Evolutionary conservation across 2,329 filamentous ascomycete species (phyloP), one percentile per base, ranked within the genome.

Genomic region (Fonsecaea erecta): DNA sequence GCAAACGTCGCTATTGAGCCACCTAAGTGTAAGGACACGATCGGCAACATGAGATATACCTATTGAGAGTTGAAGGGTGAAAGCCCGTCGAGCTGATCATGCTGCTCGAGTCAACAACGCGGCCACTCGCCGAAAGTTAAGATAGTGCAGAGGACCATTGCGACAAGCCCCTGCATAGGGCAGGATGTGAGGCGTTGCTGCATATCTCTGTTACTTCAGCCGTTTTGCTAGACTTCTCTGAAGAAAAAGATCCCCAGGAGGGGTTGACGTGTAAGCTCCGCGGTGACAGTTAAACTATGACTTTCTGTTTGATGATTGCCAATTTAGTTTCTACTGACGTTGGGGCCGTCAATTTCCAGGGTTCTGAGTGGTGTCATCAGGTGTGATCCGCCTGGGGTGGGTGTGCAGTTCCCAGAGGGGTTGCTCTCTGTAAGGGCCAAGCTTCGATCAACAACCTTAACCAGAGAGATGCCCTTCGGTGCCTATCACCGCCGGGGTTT

Each of bases 321-420:
- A 48, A 48, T 48, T 48, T 48, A 48, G 43, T 48, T 48, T 48
- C 43, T 48, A 48, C 43, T 48, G 43, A 48, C 43, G 43, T 48
- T 48, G 18, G 43, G 43, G 7, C 18, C 43, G 43, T 48, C 43
- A 24, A n/a, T 40, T 8, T 40, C 14, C 37, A 40, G 37, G 37
- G 37, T 40, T n/a, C 37, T 40, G 37, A n/a, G 37, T 40, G 37
- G 43, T 48, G 43, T 48, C 43, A 48, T 12, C 43, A 48, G 43
- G 43, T 24, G 43, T 24, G 43, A 21, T 48, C 43, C 21, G 43
- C 18, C 18, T 12, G n/a, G n/a, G n/a, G n/a, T n/a, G n/a, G n/a
- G n/a, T n/a, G n/a, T n/a, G 18, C 43, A 24, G 43, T 24, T 24
- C 43, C 43, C 6, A 24, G 43, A n/a, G 18, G 21, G 9, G 12